Percentiles rank a stretch among this genome's conserved stretches.
Conservation (phyloP, 306 rosid species). For the Alnus glutinosa region DNA sequence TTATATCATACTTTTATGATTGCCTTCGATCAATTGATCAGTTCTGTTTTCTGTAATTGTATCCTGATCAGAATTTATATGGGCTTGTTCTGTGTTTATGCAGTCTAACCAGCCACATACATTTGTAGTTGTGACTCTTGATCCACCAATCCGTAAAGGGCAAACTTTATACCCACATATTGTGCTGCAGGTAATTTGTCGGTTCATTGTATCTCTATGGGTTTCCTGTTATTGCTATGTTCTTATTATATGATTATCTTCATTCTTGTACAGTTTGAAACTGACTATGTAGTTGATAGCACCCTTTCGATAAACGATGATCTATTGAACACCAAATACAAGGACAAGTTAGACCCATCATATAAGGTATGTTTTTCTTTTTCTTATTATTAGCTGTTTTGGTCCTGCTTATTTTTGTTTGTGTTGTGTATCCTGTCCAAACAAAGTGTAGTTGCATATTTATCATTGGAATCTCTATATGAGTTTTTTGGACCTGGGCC, state of each 20-base stretch:
- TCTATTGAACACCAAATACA: constrained; percentile 71
- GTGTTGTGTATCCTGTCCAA: neutral
- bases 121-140: constrained; percentile 86
- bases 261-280: constrained; percentile 71
- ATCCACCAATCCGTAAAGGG: constrained; percentile 98
- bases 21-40: neutral
- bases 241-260: constrained; percentile 14
- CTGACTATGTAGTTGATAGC: constrained; percentile 75
- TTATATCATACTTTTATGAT: neutral
- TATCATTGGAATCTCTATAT: neutral
- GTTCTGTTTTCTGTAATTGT: constrained; percentile 1
- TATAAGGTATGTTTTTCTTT: constrained; percentile 59
- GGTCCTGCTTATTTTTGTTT: neutral
- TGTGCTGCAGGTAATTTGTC: constrained; percentile 83
- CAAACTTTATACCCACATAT: constrained; percentile 97
- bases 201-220: constrained; percentile 26
- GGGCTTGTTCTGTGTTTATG: constrained; percentile 32
- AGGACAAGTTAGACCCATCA: constrained; percentile 89
- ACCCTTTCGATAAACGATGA: constrained; percentile 70
- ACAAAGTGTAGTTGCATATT: neutral
- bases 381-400: constrained; percentile 4
- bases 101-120: constrained; percentile 99
- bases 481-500: neutral
- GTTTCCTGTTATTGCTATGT: constrained; percentile 12
- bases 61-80: constrained; percentile 25